phyloP scores from a whole-genome alignment of 306 rosid genomes.

The Vigna hirtella region DNA sequence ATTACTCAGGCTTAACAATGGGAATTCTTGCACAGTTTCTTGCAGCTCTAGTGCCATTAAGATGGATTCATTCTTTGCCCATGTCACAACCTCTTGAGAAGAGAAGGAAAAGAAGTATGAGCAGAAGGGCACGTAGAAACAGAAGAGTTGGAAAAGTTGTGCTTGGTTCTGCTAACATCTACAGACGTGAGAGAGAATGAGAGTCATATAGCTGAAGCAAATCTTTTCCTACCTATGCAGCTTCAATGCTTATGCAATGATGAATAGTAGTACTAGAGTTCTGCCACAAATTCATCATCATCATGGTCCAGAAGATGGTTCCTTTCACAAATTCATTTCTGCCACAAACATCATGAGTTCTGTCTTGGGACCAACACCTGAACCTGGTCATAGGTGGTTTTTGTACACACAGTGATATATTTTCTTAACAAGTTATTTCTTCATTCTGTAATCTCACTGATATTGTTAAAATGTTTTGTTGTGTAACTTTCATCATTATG shows the following conservation, averaged over 20 bases:
- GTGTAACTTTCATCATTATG: too few relatives aligned
- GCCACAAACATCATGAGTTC: constrained; percentile 32
- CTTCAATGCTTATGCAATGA: constrained; percentile 20
- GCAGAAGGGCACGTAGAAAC: constrained; percentile 66
- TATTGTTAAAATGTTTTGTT: neutral
- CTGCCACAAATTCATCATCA: neutral
- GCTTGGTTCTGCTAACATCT: constrained; percentile 54
- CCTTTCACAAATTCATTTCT: neutral
- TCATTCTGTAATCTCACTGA: neutral
- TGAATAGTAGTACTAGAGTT: neutral
- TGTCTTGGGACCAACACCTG: constrained; percentile 40
- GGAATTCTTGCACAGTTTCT: constrained; percentile 74
- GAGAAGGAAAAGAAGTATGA: constrained; percentile 57
- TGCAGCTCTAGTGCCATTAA: constrained; percentile 72
- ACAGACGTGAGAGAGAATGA: constrained; percentile 73
- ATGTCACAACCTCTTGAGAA: constrained; percentile 51
- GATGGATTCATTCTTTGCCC: constrained; percentile 64
- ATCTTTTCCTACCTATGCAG: constrained; percentile 8
- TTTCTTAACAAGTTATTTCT: constrained; percentile 9
- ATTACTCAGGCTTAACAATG: constrained; percentile 69
- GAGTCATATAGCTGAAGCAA: constrained; percentile 54
- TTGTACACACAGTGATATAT: constrained; percentile 31
- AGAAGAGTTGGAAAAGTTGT: constrained; percentile 80
- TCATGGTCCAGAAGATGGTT: constrained; percentile 11
- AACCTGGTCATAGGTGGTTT: constrained; percentile 23